A percentile compares a stretch with the other conserved stretches of the same genome.
Evolutionary conservation across 345 rosid species (phyloP).

Genomic region (Populus deltoides): DNA sequence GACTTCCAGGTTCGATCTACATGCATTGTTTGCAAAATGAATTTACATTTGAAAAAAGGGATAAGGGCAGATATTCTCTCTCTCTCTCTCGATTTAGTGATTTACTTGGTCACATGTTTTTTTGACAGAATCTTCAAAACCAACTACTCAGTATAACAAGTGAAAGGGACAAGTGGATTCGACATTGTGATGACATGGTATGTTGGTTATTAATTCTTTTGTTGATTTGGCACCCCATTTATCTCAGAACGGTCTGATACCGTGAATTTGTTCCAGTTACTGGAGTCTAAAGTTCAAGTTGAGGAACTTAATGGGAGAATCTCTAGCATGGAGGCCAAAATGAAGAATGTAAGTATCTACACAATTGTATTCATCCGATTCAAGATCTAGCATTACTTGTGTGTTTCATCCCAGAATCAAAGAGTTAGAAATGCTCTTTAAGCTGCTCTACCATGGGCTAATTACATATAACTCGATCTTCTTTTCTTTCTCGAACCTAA

Average conservation of each 20-base stretch:
- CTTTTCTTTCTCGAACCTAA: not conserved
- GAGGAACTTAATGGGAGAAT: constrained; percentile 39
- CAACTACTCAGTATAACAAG: constrained; percentile 25
- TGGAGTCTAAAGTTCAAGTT: constrained; percentile 35
- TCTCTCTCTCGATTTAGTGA: not conserved
- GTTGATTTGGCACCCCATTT: not conserved
- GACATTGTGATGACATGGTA: constrained; percentile 27
- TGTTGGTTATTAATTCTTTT: not conserved
- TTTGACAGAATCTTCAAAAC: constrained; percentile 31
- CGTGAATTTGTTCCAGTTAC: constrained; percentile 32
- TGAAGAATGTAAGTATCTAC: constrained; percentile 40
- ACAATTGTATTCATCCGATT: not conserved
- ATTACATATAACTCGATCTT: too few relatives aligned
- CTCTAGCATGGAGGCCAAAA: constrained; percentile 44
- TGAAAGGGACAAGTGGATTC: constrained; percentile 38
- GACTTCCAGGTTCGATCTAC: constrained; percentile 42
- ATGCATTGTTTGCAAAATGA: too few relatives aligned
- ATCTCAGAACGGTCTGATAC: not conserved
- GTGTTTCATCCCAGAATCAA: not conserved
- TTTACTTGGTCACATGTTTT: not conserved
- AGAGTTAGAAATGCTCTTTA: too few relatives aligned
- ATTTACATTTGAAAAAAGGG: too few relatives aligned
- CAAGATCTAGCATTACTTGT: not conserved
- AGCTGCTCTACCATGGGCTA: too few relatives aligned
- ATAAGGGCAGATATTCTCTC: too few relatives aligned